Evolutionary conservation across 176 grass and related monocot genomes (phyloP).

Genomic region (Alloteropsis semialata): DNA sequence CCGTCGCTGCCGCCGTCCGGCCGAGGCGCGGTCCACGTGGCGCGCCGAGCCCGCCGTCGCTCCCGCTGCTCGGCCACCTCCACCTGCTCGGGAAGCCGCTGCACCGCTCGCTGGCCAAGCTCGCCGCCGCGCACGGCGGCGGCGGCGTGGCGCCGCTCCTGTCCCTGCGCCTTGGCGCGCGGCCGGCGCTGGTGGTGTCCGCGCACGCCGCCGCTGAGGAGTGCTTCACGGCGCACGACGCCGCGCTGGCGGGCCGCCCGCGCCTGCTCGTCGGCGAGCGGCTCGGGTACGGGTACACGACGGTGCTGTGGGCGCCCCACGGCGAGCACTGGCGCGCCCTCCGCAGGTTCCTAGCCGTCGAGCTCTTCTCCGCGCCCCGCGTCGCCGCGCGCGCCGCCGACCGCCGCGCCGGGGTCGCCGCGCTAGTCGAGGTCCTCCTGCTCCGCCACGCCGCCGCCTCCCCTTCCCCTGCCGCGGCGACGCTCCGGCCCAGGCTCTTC

Average conservation of each 20-base stretch:
- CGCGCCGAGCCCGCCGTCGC: slow-evolving; percentile 36
- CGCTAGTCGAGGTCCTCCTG: slow-evolving; percentile 20
- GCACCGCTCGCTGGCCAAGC: slow-evolving; percentile 40
- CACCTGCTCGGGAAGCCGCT: slow-evolving; percentile 59
- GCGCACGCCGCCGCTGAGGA: slow-evolving; percentile 43
- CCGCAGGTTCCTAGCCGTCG: slow-evolving; percentile 41
- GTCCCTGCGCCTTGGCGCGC: slow-evolving; percentile 49
- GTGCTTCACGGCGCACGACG: slow-evolving; percentile 64
- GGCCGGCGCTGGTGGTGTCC: slow-evolving; percentile 58
- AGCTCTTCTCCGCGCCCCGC: slow-evolving; percentile 47
- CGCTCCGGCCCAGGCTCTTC: slow-evolving; percentile 35
- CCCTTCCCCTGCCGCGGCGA: not conserved
- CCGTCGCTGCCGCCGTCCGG: not conserved
- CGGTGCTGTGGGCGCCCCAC: slow-evolving; percentile 24
- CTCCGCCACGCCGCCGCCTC: not conserved
- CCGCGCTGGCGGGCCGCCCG: slow-evolving; percentile 49
- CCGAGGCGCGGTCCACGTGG: not conserved
- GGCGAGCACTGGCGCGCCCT: slow-evolving; percentile 56
- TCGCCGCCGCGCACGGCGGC: not conserved
- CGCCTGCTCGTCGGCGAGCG: slow-evolving; percentile 23
- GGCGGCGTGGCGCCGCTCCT: slow-evolving; percentile 3
- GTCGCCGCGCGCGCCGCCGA: slow-evolving; percentile 31
- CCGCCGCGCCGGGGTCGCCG: slow-evolving; percentile 43
- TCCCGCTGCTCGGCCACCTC: slow-evolving; percentile 68
- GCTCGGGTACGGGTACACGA: slow-evolving; percentile 43